Base-by-base conservation (phyloP, 441 rosid genomes). In the Sinapis alba region DNA sequence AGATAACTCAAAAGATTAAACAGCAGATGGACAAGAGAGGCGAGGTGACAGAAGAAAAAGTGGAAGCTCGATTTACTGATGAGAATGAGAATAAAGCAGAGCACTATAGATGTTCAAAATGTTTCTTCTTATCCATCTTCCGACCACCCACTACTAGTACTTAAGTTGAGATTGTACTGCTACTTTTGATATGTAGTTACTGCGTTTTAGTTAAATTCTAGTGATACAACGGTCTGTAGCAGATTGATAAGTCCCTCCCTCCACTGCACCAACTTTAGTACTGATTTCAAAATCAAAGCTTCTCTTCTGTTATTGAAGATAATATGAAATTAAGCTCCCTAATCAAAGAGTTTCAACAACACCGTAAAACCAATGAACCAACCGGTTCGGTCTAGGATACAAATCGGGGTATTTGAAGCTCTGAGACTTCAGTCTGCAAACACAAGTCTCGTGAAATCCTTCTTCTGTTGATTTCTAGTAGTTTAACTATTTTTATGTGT, bases 21-120 rank as follows among this genome's bases (percentile, higher is more conserved):
- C 83, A 82, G 68, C 71, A 47, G 62, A 74, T 75, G 76, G 84
- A 81, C 26, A 84, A 78, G 72, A 79, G 75, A 68, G 69, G 18
- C 10, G 81, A 71, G n/a, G 66, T 34, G 16, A 64, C 27, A 47
- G 80, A 77, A 45, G 85, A 78, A 67, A 83, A 84, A 78, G 77
- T 18, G 12, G 82, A 75, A 16, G 64, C 62, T 72, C 64, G 69
- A 8, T 6, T 3, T 10, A 74, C 21, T 67, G 78, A 80, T 21
- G 82, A 71, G 11, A 71, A 2, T 62, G 66, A 9, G 26, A 62
- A 51, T 41, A 69, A 75, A 70, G 72, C 72, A 75, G 85, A 79
- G 74, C 68, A 85, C 50, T 83, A n/a, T n/a, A 84, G 67, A 69
- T 47, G 27, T n/a, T 50, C 6, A 27, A 16, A 30, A 5, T 57